A percentile compares a stretch with the other conserved stretches of the same genome.
These are phyloP conservation scores for Protea cynaroides DNA, from an alignment of 164 flowering plant species.

Conservation along the genomic window DNA sequence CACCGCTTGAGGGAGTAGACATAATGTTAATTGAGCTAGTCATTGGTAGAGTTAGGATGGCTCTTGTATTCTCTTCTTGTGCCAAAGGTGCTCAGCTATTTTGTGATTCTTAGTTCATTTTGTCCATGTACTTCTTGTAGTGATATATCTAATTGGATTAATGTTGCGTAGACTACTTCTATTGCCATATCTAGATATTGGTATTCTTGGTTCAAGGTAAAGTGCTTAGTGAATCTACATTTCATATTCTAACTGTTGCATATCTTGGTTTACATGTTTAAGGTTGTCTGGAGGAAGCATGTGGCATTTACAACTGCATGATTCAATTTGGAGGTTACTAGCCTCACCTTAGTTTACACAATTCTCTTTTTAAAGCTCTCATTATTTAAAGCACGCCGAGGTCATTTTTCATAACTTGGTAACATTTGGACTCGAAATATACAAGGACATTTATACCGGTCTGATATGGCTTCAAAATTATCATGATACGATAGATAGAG, in stretches of 20 bases:
- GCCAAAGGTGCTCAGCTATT: not conserved
- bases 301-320: conserved; percentile 82
- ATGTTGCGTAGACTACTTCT: too few relatives aligned
- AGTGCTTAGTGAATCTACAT: conserved; percentile 84
- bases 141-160: too few relatives aligned
- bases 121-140: too few relatives aligned
- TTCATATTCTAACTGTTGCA: conserved; percentile 70
- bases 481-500: conserved; percentile 68
- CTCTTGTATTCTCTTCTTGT: not conserved
- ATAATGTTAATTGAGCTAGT: conserved; percentile 9
- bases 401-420: too few relatives aligned
- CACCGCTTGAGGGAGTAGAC: conserved; percentile 31
- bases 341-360: too few relatives aligned
- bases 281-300: conserved; percentile 82
- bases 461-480: conserved; percentile 91
- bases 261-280: conserved; percentile 64
- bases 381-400: too few relatives aligned
- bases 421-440: conserved; percentile 72
- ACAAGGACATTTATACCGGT: conserved; percentile 70
- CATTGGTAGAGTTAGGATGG: not conserved
- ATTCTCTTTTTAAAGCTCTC: too few relatives aligned
- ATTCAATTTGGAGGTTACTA: conserved; percentile 82
- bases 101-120: not conserved
- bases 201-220: too few relatives aligned
- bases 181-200: too few relatives aligned